Evolutionary conservation across 2,329 filamentous ascomycete species (phyloP).

Genomic region (Chrysoporthe cubensis): DNA sequence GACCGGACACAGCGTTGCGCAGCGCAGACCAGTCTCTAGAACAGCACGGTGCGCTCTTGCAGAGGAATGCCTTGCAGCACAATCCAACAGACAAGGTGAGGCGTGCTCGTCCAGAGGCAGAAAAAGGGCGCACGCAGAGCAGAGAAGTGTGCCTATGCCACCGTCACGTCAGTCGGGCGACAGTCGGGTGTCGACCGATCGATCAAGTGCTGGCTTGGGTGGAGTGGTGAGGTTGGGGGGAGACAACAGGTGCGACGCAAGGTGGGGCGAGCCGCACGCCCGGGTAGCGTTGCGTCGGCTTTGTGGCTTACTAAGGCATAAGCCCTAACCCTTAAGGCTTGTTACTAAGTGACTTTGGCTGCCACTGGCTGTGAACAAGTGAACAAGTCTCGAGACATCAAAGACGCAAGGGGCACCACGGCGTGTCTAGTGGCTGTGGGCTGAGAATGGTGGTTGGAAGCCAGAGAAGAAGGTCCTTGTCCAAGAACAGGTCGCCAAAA

Average conservation of each 20-base stretch:
- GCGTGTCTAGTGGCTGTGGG: neutral
- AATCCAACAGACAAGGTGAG: neutral
- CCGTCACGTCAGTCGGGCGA: constrained; percentile 24
- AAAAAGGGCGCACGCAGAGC: constrained; percentile 7
- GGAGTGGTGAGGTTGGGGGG: constrained; percentile 13
- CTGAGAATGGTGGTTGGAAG: neutral
- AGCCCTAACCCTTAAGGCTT: constrained; percentile 16
- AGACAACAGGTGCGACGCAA: neutral
- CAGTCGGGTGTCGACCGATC: constrained; percentile 19
- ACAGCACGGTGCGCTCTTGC: constrained; percentile 11
- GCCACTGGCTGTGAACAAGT: neutral
- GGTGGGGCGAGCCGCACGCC: constrained; percentile 12
- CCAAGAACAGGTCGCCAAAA: neutral
- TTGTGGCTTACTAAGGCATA: constrained; percentile 22
- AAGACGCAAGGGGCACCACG: neutral
- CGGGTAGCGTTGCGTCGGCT: neutral
- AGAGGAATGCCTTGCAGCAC: constrained; percentile 17
- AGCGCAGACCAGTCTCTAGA: constrained; percentile 16
- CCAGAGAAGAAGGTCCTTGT: no score
- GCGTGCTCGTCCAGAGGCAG: constrained; percentile 10
- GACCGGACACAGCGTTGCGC: neutral
- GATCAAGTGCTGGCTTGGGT: constrained; percentile 6
- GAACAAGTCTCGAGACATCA: neutral
- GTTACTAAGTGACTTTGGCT: neutral
- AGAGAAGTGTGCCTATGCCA: constrained; percentile 11